A percentile compares a stretch with the other conserved stretches of the same genome.
phyloP scores from a whole-genome alignment of 371 early-diverging fungal species.

The Mucor indicus region DNA sequence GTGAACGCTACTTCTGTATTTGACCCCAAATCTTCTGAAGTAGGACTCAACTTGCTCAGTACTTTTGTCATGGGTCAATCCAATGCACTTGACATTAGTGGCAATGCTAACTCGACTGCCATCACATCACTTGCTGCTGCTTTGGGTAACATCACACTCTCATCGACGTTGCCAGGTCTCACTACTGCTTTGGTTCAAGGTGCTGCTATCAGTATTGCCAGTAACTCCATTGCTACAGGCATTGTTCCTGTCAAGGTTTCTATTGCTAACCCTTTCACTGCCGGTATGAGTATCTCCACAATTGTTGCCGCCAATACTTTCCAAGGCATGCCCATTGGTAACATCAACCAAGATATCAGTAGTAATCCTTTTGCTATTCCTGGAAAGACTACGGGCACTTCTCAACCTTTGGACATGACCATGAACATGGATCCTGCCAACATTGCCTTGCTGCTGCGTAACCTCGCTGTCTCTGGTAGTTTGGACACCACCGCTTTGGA shows the following conservation, averaged over 20 bases:
- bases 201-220: constrained; percentile 38
- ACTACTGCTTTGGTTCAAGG: constrained; percentile 42
- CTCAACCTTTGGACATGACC: constrained; percentile 28
- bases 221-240: constrained; percentile 38
- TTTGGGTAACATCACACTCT: constrained; percentile 41
- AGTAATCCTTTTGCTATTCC: constrained; percentile 37
- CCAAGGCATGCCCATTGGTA: constrained; percentile 49
- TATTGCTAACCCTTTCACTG: constrained; percentile 56
- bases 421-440: constrained; percentile 48
- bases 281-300: constrained; percentile 45
- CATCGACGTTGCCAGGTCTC: constrained; percentile 51
- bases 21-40: constrained; percentile 44
- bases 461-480: constrained; percentile 43
- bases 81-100: constrained; percentile 45
- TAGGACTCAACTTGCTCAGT: constrained; percentile 50
- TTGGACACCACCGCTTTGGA: constrained; percentile 46
- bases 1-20: constrained; percentile 48
- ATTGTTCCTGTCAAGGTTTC: constrained; percentile 48
- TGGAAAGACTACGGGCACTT: constrained; percentile 31
- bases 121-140: constrained; percentile 46
- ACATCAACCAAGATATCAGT: constrained; percentile 48
- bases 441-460: constrained; percentile 43
- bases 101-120: constrained; percentile 43
- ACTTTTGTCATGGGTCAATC: constrained; percentile 52
- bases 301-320: constrained; percentile 48